Conservation (phyloP, 2,329 filamentous ascomycete genomes). For the Aureobasidium sp. region DNA sequence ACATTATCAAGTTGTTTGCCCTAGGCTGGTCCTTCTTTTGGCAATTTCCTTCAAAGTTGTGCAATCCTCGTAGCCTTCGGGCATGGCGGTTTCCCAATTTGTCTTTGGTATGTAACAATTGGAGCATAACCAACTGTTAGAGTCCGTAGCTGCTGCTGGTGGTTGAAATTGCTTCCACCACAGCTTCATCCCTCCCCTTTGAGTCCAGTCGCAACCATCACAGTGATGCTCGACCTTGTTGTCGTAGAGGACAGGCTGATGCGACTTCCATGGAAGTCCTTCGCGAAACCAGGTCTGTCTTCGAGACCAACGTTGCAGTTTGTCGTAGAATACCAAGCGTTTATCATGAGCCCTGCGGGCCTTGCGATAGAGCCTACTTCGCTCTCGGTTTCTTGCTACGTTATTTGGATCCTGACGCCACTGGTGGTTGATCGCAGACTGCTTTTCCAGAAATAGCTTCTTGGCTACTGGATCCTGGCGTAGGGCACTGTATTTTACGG, state of each 20-base stretch:
- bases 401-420: background rate
- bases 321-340: background rate
- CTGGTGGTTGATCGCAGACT: accelerated
- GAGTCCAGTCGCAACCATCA: background rate
- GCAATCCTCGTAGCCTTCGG: background rate
- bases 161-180: background rate
- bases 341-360: background rate
- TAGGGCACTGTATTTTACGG: too few relatives aligned
- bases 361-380: background rate
- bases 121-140: background rate
- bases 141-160: background rate
- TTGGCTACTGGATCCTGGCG: background rate
- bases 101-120: background rate
- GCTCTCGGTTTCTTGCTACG: background rate
- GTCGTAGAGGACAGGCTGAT: background rate
- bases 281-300: background rate
- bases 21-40: background rate
- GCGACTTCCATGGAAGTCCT: background rate
- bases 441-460: background rate
- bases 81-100: background rate
- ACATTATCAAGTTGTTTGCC: too few relatives aligned
- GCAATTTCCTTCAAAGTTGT: background rate
- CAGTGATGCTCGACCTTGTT: background rate
- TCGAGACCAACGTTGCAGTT: background rate
- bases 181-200: background rate